phyloP scores from a whole-genome alignment of 352 stramenopile genomes.

The Globisporangium yorkense region DNA sequence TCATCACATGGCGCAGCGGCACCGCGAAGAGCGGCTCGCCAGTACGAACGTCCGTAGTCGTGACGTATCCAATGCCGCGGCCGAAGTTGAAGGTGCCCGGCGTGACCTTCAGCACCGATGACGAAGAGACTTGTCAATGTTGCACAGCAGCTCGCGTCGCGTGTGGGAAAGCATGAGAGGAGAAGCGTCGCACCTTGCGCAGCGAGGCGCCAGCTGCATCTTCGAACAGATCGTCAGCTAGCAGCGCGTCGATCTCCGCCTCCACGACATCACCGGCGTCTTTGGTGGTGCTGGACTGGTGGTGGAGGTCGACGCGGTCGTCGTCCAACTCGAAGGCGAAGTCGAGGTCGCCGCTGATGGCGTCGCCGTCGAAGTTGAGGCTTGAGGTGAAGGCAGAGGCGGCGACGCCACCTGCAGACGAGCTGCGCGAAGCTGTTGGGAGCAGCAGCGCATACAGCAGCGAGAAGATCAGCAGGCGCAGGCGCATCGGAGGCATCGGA shows the following conservation, averaged over 20 bases:
- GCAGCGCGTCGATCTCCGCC: constrained; percentile 1
- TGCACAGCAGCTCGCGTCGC: too few relatives aligned
- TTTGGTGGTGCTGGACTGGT: too few relatives aligned
- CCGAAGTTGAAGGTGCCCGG: constrained; percentile 37
- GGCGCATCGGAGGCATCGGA: too few relatives aligned
- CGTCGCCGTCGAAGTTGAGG: constrained; percentile 3
- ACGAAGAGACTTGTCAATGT: too few relatives aligned
- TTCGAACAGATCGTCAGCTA: too few relatives aligned
- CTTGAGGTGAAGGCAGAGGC: background rate
- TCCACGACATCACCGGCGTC: background rate
- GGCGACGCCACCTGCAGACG: background rate
- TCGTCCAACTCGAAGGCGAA: constrained; percentile 12
- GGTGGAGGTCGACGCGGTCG: background rate
- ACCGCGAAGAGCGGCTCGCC: constrained; percentile 25
- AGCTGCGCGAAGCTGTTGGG: too few relatives aligned
- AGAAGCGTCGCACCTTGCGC: too few relatives aligned
- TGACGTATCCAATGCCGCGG: constrained; percentile 27
- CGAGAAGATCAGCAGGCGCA: background rate
- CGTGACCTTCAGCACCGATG: constrained; percentile 10
- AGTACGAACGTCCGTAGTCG: constrained; percentile 1
- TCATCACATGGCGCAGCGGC: constrained; percentile 33
- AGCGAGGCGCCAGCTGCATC: too few relatives aligned
- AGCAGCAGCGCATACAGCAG: background rate
- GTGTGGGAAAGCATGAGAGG: too few relatives aligned
- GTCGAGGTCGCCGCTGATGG: constrained; percentile 7